A percentile compares a stretch with the other conserved stretches of the same genome.
These are phyloP conservation scores for Populus simonii DNA, from an alignment of 345 rosid species.

Conservation along the genomic window DNA sequence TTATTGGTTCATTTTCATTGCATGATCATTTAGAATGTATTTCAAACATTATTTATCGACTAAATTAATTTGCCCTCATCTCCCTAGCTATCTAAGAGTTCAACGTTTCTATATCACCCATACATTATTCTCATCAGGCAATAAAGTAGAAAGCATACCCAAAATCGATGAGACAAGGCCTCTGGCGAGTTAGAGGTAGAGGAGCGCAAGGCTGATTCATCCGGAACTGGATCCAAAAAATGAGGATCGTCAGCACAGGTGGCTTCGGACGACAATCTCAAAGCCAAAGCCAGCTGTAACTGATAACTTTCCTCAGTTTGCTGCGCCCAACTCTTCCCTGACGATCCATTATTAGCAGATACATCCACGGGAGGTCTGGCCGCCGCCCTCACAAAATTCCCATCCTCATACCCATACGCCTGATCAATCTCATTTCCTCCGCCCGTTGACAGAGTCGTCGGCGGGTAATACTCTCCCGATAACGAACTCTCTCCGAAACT, in stretches of 20 bases:
- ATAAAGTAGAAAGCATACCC: constrained; percentile 51
- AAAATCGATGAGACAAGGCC: constrained; percentile 81
- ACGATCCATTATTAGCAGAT: constrained; percentile 40
- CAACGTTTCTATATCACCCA: not conserved
- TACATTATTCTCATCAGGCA: not conserved
- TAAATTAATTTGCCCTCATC: not conserved
- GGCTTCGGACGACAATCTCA: constrained; percentile 89
- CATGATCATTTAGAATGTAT: not conserved
- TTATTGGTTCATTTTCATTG: not conserved
- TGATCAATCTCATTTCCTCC: constrained; percentile 67
- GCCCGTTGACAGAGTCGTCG: constrained; percentile 53
- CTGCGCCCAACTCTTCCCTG: constrained; percentile 97
- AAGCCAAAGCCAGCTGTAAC: constrained; percentile 93
- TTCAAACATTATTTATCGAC: not conserved
- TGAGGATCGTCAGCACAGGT: constrained; percentile 93
- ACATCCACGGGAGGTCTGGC: constrained; percentile 8
- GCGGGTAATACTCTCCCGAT: constrained; percentile 80
- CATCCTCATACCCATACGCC: constrained; percentile 55
- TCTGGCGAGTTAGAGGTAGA: constrained; percentile 57
- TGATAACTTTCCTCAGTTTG: constrained; percentile 99
- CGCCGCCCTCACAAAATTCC: constrained; percentile 42
- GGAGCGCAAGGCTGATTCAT: constrained; percentile 56
- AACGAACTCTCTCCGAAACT: constrained; percentile 94
- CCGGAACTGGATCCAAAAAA: constrained; percentile 84
- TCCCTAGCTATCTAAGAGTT: not conserved